Base-by-base conservation (phyloP, 495 filamentous ascomycete species). In the Pyrenula massariospora region DNA sequence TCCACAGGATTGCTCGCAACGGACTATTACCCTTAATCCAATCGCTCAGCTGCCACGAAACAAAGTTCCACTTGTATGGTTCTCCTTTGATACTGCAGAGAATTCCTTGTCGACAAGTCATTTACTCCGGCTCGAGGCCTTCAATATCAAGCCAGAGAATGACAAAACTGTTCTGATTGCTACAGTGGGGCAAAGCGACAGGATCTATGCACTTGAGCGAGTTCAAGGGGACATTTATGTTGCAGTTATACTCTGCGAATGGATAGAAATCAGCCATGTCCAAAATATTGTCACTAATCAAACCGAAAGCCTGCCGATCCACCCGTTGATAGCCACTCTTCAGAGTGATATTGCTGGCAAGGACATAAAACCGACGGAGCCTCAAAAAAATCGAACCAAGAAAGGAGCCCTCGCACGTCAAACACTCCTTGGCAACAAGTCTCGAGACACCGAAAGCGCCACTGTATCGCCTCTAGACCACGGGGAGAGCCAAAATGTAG, bases 151-250 rank as follows among this genome's bases (percentile, higher is more conserved):
- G 8, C 19, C 50, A 10, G 22, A 52, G 8, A 5, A 5, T 8
- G 50, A 52, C 22, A 19, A 21, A 24, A 63, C 57, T 36, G 75
- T 94, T 1, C 78, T 96, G 10, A 77, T 89, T 48, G 87, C 84
- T 24, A 74, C 83, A 52, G 72, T 82, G 22, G 76, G 84, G 42
- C 70, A 68, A 10, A 79, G 79, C 63, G 77, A 75, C 22, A 75
- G 73, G 8, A 59, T 87, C 3, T 91, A 85, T 66, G 85, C 82
- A 12, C 66, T 95, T 25, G 91, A 96, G 68, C 70, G 79, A 53
- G 65, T 67, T 52, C 71, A 71, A 60, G 68, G 65, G 20, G 65
- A 72, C 58, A 47, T 70, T 12, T 56, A 59, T 12, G 68, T 68
- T 58, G 69, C 65, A 24, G 60, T 62, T 31, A 71, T 69, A 64